Conservation (phyloP, 179 eudicot species). For the Drosera spatulata region DNA sequence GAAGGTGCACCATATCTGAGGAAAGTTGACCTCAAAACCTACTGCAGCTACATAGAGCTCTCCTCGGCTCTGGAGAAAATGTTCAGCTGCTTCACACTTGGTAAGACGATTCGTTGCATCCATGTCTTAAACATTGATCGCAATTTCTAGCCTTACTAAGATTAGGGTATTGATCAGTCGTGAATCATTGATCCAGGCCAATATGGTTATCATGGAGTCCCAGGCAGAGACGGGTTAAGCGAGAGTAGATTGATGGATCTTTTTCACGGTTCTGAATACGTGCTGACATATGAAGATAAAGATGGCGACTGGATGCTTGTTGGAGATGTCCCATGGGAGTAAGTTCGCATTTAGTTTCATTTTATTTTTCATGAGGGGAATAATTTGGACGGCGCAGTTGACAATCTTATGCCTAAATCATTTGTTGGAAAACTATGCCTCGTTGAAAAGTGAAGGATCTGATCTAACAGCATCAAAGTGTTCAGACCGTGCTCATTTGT, state of each 20-base stretch:
- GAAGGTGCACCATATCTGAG: conserved; percentile 67
- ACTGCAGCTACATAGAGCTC: conserved; percentile 31
- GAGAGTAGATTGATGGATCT: conserved; percentile 19
- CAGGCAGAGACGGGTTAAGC: conserved; percentile 12
- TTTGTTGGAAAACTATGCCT: too few relatives aligned
- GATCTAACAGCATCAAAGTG: too few relatives aligned
- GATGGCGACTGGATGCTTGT: too few relatives aligned
- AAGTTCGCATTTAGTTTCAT: not conserved
- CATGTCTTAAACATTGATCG: not conserved
- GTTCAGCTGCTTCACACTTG: conserved; percentile 45
- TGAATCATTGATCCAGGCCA: conserved; percentile 12
- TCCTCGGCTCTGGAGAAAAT: conserved; percentile 53
- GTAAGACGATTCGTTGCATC: conserved; percentile 4
- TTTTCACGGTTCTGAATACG: conserved; percentile 23
- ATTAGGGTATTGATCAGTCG: not conserved
- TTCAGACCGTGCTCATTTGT: too few relatives aligned
- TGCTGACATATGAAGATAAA: conserved; percentile 13
- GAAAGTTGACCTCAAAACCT: conserved; percentile 46
- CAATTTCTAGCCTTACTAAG: not conserved
- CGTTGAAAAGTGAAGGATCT: too few relatives aligned
- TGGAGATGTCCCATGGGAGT: not conserved
- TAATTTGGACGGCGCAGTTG: too few relatives aligned
- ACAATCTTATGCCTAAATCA: too few relatives aligned
- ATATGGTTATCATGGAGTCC: conserved; percentile 12
- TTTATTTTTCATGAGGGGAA: too few relatives aligned